Conservation (phyloP, 1,139 yeast species). For the Barnettozyma hawaiiensis region DNA sequence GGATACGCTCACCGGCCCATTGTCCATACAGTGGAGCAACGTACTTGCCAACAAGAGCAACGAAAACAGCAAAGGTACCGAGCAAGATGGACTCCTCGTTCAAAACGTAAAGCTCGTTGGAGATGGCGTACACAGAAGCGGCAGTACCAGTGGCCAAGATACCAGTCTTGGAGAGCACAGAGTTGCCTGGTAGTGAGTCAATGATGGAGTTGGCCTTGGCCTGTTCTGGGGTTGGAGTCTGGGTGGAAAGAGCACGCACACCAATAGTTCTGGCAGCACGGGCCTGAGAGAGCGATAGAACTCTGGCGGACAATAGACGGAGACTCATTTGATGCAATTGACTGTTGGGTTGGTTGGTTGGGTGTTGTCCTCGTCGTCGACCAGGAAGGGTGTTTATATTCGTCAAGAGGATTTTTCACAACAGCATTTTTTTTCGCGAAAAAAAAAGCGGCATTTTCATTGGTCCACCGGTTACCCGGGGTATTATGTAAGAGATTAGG, state of each 20-base stretch:
- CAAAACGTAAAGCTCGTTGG: conserved; percentile 86
- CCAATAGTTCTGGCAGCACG: conserved; percentile 34
- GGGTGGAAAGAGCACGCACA: conserved; percentile 58
- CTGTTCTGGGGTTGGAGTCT: conserved; percentile 66
- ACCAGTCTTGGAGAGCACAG: conserved; percentile 85
- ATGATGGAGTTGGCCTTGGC: conserved; percentile 89
- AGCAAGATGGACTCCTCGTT: conserved; percentile 92
- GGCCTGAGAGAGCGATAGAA: conserved; percentile 1
- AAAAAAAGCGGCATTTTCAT: conserved; percentile 2
- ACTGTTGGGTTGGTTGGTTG: neutral
- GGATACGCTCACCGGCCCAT: conserved; percentile 90
- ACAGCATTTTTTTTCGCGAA: conserved; percentile 2
- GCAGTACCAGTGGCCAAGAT: conserved; percentile 92
- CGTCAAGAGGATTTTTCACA: too few species aligned
- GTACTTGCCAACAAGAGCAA: conserved; percentile 73
- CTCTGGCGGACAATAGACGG: conserved; percentile 8
- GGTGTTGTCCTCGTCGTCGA: too few species aligned
- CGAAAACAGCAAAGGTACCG: conserved; percentile 71
- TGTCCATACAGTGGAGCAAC: conserved; percentile 93
- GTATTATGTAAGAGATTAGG: neutral
- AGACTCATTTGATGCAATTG: conserved; percentile 6
- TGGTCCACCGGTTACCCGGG: conserved; percentile 5
- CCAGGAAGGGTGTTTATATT: conserved; percentile 5
- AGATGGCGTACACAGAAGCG: conserved; percentile 88
- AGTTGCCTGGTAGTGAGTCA: conserved; percentile 91